Base-by-base conservation (phyloP, 768 basidiomycete species). In the Mycena capillaripes region DNA sequence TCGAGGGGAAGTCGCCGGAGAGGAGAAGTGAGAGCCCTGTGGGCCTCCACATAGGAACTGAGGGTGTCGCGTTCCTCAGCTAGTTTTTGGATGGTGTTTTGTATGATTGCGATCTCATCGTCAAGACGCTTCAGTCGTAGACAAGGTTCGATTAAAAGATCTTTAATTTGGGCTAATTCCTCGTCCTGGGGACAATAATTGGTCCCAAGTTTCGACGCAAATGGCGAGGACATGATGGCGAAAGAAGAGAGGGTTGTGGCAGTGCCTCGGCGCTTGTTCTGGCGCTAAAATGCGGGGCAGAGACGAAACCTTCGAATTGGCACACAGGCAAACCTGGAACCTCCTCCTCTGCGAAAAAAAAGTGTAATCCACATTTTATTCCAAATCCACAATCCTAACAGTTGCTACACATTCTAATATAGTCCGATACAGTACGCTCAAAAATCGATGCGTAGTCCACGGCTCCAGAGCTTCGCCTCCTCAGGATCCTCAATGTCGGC, bases 401-500 rank as follows among this genome's bases (percentile, higher is more conserved):
- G 53, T 55, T n/a, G 7, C 17, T 34, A 55, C 53, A 55, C 17
- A 21, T 21, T 55, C 19, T 55, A 32, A 58, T 38, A 58, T 27
- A 36, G 5, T 34, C 21, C 34, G 25, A 23, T 38, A 55, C 27
- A 55, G 11, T 11, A 32, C 17, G 16, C 44, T 66, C 63, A 66
- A 25, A 71, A 60, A 38, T 65, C 48, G 17, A 71, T 46, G 21
- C 27, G 64, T n/a, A 71, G 52, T 36, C 61, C 70, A 29, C 58
- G 34, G 23, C 17, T 71, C 64, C 64, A 71, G 65, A 52, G n/a
- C 66, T 67, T 42, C 25, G 34, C 68, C 73, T 27, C 73, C 72
- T 21, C 73, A 75, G 19, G 79, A 29, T 61, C 70, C 58, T 66
- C 79, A 30, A 75, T 73, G 64, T 86, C 84, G 12, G 83, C 82